Evolutionary conservation across 164 flowering plant genomes (phyloP).

Genomic region (Stephania japonica): DNA sequence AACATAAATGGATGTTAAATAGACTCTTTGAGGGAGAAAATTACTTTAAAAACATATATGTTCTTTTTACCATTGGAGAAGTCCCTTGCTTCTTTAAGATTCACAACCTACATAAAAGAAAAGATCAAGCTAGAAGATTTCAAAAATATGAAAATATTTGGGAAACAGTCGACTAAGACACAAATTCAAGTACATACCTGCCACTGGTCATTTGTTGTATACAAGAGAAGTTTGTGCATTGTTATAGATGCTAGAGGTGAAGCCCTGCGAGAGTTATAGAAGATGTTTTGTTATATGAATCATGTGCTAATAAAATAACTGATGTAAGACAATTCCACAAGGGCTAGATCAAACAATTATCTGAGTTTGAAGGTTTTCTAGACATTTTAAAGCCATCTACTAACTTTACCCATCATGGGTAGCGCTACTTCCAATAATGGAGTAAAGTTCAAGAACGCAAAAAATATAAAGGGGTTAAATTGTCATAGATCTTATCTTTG

Average conservation of each 20-base stretch:
- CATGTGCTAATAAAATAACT: neutral
- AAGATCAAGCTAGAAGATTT: constrained; percentile 10
- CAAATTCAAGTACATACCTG: constrained; percentile 39
- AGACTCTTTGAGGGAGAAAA: constrained; percentile 1
- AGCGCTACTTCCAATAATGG: no score
- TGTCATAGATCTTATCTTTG: no score
- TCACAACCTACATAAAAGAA: constrained; percentile 62
- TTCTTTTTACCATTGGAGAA: constrained; percentile 61
- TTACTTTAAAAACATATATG: constrained; percentile 93
- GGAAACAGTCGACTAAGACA: neutral
- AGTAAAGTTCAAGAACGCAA: no score
- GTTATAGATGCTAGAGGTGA: constrained; percentile 95
- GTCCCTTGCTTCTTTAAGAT: constrained; percentile 93
- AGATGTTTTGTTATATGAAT: neutral
- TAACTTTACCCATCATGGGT: no score
- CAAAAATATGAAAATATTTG: neutral
- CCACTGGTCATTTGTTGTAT: constrained; percentile 92
- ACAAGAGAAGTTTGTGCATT: constrained; percentile 72
- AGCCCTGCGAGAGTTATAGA: constrained; percentile 44
- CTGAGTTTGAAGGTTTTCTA: neutral
- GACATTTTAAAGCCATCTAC: neutral
- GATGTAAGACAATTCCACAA: neutral
- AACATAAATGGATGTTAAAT: neutral
- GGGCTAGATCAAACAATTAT: neutral
- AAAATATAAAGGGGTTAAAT: no score